Conservation (phyloP, 2,329 filamentous ascomycete genomes). For the Neobulgaria alba region DNA sequence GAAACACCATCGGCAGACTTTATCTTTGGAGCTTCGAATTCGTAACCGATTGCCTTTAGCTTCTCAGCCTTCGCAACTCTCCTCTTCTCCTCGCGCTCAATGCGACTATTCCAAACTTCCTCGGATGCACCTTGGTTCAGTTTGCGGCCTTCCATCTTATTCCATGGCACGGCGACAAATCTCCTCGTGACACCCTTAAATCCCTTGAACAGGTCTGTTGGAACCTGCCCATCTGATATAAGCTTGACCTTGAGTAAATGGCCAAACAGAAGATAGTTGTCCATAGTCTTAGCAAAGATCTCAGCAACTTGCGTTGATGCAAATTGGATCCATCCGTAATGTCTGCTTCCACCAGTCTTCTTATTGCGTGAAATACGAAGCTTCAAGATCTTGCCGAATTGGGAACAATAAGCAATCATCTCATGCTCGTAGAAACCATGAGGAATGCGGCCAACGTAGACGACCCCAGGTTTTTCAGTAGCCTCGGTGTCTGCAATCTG, state of each 20-base stretch:
- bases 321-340: slow-evolving; percentile 95
- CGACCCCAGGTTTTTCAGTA: slow-evolving; percentile 59
- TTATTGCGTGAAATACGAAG: slow-evolving; percentile 86
- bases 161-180: slow-evolving; percentile 83
- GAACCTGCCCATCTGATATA: slow-evolving; percentile 67
- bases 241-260: slow-evolving; percentile 85
- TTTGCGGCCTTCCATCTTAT: slow-evolving; percentile 70
- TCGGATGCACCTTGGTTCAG: slow-evolving; percentile 66
- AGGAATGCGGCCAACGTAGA: slow-evolving; percentile 86
- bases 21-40: slow-evolving; percentile 65
- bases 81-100: slow-evolving; percentile 63
- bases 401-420: slow-evolving; percentile 86
- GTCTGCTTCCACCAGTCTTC: slow-evolving; percentile 82
- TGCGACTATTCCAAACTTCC: slow-evolving; percentile 69
- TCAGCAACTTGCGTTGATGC: slow-evolving; percentile 67
- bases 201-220: slow-evolving; percentile 78
- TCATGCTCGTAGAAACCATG: slow-evolving; percentile 97
- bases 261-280: slow-evolving; percentile 92
- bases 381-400: slow-evolving; percentile 75
- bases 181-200: slow-evolving; percentile 88
- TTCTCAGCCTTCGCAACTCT: slow-evolving; percentile 62
- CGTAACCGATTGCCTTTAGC: slow-evolving; percentile 74
- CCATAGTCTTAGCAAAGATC: slow-evolving; percentile 92
- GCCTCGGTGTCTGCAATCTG: slow-evolving; percentile 33
- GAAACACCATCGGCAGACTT: slow-evolving; percentile 59